Base-by-base conservation (phyloP, 2,329 filamentous ascomycete genomes). In the Xylariaceae sp. region DNA sequence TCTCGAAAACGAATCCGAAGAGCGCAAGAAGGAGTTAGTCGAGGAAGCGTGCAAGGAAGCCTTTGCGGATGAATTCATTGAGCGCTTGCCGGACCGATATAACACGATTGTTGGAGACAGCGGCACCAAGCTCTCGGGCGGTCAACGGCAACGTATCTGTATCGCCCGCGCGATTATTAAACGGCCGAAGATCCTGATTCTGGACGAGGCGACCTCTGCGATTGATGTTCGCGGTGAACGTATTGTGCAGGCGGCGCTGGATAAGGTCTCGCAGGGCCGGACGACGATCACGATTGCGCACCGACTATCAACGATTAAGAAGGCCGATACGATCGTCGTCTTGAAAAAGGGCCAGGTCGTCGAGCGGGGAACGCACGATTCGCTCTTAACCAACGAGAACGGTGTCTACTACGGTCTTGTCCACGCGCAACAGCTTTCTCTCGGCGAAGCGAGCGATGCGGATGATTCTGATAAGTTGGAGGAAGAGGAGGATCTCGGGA, bases 131-230 rank as follows among this genome's bases (percentile, higher is more conserved):
- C 76, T 95, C 1, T 91, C 88, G 9, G 88, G 90, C n/a, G 91
- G 91, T 0, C 90, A 96, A 71, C 83, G 89, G n/a, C 90, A 95
- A 71, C 83, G 91, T 4, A 81, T 95, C 23, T 88, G 89, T 1
- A 92, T 92, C 62, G 88, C 89, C 1, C 80, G 89, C 35, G 87
- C 85, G 45, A 90, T 93, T 61, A 80, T 92, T 51, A 84, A 87
- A 59, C 79, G 87, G 61, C 89, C 89, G 0, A 80, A 80, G 11
- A 89, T 90, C 47, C 77, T 91, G 2, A 85, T 92, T 42, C 77
- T 94, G 6, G 88, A 94, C 68, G 88, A 93, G 72, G 89, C 89
- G 0, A 92, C 88, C 0, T 88, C 84, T 59, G 86, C 88, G 11
- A 80, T 83, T 53, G 80, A 82, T 50, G 78, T 81, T 2, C 76